Percentiles rank a stretch among this genome's conserved stretches.
These are phyloP conservation scores for Westerdykella aurantiaca DNA, from an alignment of 2,329 filamentous ascomycete species.

Conservation along the genomic window DNA sequence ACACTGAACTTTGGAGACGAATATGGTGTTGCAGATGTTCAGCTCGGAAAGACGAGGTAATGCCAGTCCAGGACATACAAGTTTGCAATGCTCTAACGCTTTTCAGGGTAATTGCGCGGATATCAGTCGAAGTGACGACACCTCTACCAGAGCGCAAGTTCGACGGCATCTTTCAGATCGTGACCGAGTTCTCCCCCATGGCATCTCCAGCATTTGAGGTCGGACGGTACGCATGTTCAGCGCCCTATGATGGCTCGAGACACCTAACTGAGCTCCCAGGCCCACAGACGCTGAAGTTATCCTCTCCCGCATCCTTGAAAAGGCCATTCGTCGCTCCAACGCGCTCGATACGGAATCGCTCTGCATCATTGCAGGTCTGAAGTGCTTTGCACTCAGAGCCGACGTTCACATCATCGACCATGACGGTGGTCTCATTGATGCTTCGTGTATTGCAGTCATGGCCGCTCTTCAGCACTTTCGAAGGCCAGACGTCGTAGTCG, in stretches of 20 bases:
- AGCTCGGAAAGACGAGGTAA: conserved; percentile 84
- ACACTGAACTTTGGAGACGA: conserved; percentile 81
- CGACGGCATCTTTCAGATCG: conserved; percentile 90
- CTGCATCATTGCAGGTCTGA: conserved; percentile 83
- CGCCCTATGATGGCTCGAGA: conserved; percentile 5
- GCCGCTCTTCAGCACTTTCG: conserved; percentile 87
- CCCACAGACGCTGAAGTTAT: conserved; percentile 79
- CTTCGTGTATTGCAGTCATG: conserved; percentile 78
- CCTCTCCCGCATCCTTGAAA: conserved; percentile 83
- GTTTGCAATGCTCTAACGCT: conserved; percentile 10
- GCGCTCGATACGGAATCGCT: conserved; percentile 94
- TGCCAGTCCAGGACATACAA: not conserved
- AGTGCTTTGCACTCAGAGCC: conserved; percentile 85
- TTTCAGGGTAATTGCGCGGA: conserved; percentile 69
- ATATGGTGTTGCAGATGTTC: conserved; percentile 82
- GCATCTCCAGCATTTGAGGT: conserved; percentile 84
- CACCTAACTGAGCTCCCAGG: conserved; percentile 38
- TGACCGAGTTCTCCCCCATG: conserved; percentile 87
- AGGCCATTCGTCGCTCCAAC: conserved; percentile 84
- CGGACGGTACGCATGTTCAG: conserved; percentile 52
- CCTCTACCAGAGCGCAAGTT: conserved; percentile 86
- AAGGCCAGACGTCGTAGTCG: conserved; percentile 80
- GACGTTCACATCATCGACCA: conserved; percentile 89
- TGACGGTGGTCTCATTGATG: conserved; percentile 85
- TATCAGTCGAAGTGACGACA: conserved; percentile 81